These are phyloP conservation scores for Suillus alpinus DNA, from an alignment of 768 basidiomycete species.

Conservation along the genomic window DNA sequence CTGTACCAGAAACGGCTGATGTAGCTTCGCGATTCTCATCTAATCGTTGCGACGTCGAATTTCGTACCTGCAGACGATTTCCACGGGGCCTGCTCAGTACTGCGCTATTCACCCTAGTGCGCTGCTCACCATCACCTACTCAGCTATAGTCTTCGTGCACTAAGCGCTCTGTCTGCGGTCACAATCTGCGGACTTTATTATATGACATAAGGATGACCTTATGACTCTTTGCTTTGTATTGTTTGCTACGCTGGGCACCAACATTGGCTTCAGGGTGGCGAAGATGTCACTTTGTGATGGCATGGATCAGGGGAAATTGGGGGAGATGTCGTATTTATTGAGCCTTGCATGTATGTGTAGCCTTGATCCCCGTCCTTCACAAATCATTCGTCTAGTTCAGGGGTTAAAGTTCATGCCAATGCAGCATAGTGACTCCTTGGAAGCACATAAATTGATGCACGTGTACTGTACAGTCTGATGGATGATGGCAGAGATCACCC, in stretches of 20 bases:
- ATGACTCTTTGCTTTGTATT: constrained; percentile 69
- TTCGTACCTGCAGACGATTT: not conserved
- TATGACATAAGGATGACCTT: constrained; percentile 78
- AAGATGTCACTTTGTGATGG: constrained; percentile 39
- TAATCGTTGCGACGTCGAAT: not conserved
- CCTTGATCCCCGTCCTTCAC: not conserved
- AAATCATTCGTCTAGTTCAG: not conserved
- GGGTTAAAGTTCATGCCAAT: not conserved
- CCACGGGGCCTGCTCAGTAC: not conserved
- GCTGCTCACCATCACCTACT: constrained; percentile 82
- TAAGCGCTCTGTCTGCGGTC: constrained; percentile 65
- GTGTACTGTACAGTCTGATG: not conserved
- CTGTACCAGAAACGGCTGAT: constrained; percentile 70
- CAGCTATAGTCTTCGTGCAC: constrained; percentile 75
- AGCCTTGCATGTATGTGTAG: not conserved
- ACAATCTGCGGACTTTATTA: constrained; percentile 49
- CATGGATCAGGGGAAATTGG: not conserved
- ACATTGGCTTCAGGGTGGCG: constrained; percentile 63
- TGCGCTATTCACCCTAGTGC: constrained; percentile 83
- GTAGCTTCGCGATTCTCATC: constrained; percentile 44
- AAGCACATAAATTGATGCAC: not conserved
- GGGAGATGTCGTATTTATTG: not conserved
- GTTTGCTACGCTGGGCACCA: constrained; percentile 66
- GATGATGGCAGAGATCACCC: not conserved
- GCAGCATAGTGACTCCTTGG: not conserved